Conservation (phyloP, 345 rosid genomes). For the Hypericum perforatum region DNA sequence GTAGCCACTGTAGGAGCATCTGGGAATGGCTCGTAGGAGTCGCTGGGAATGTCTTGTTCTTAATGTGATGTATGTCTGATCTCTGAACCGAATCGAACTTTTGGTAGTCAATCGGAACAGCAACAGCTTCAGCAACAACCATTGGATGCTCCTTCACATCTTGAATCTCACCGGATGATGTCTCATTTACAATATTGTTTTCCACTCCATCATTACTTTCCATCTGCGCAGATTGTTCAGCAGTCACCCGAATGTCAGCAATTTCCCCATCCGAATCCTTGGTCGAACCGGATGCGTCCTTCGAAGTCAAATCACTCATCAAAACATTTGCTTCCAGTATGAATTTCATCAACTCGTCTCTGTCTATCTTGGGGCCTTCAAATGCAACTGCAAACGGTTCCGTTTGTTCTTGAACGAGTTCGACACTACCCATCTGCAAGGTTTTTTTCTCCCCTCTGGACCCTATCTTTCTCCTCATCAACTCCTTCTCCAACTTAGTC, state of each 20-base stretch:
- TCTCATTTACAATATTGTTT: conserved; percentile 11
- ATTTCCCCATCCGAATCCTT: conserved; percentile 32
- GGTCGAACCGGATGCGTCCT: conserved; percentile 26
- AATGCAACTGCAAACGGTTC: conserved; percentile 18
- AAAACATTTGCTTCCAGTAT: conserved; percentile 36
- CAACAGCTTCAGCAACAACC: conserved; percentile 14
- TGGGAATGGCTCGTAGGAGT: conserved; percentile 1
- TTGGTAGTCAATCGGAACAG: conserved; percentile 12
- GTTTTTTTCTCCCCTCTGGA: conserved; percentile 47
- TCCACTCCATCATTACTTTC: conserved; percentile 37
- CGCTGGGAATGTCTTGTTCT: not conserved
- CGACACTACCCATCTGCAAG: conserved; percentile 37
- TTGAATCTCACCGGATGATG: conserved; percentile 11
- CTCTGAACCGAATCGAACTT: conserved; percentile 16
- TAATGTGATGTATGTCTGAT: conserved; percentile 11
- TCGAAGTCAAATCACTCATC: conserved; percentile 20
- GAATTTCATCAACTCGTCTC: conserved; percentile 35
- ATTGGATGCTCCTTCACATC: conserved; percentile 8
- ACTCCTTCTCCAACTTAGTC: conserved; percentile 67
- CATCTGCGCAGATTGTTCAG: conserved; percentile 37
- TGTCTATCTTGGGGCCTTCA: conserved; percentile 60
- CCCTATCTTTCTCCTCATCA: conserved; percentile 78
- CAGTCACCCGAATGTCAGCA: conserved; percentile 44
- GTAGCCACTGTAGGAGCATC: conserved; percentile 10
- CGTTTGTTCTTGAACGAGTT: conserved; percentile 35